phyloP scores from a whole-genome alignment of 306 rosid genomes.

The Geum urbanum region DNA sequence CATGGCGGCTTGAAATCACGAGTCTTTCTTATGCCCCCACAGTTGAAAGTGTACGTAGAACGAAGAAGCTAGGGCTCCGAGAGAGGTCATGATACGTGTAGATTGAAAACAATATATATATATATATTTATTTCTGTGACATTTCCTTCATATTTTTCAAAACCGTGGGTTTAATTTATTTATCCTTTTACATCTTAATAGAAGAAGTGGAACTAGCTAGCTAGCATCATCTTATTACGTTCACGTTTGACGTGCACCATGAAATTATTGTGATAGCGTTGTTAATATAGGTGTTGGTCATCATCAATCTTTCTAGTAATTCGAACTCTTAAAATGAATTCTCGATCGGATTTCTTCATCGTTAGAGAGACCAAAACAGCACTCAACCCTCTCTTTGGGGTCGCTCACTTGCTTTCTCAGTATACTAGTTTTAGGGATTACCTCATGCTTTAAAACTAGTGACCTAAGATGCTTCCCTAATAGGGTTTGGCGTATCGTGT shows the following conservation, averaged over 20 bases:
- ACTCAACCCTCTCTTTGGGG: background rate
- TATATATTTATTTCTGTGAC: too few relatives aligned
- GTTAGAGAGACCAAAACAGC: too few relatives aligned
- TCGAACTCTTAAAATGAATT: too few relatives aligned
- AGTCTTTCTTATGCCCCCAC: background rate
- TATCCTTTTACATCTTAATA: background rate
- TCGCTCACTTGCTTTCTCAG: background rate
- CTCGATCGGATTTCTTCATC: background rate
- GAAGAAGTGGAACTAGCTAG: background rate
- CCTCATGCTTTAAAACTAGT: background rate
- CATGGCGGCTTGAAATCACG: constrained; percentile 3
- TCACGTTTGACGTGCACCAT: background rate
- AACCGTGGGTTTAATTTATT: background rate
- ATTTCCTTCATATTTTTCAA: background rate
- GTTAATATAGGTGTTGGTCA: too few relatives aligned
- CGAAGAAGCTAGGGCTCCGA: background rate
- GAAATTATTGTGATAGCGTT: too few relatives aligned
- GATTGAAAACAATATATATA: background rate
- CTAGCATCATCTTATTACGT: background rate
- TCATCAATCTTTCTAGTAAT: too few relatives aligned
- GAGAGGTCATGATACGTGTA: background rate
- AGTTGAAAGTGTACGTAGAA: background rate
- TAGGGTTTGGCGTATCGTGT: constrained; percentile 18
- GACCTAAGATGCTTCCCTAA: background rate
- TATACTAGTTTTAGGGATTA: background rate